Conservation (phyloP, 306 rosid species). For the Rosa multiflora region DNA sequence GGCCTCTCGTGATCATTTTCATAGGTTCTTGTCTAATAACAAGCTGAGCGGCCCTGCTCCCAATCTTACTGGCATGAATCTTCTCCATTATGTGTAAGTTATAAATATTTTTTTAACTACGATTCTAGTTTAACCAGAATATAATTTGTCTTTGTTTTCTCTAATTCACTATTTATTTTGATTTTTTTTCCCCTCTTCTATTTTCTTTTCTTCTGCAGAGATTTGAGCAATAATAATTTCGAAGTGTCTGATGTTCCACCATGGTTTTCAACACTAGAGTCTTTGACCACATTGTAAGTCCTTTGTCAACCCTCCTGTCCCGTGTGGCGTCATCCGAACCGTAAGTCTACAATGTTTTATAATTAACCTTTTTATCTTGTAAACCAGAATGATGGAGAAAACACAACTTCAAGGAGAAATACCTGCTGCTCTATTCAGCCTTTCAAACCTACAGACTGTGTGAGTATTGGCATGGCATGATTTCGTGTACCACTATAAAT, state of each 20-base stretch:
- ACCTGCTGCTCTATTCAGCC: slow-evolving; percentile 49
- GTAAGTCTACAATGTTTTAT: background rate
- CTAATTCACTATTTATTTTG: background rate
- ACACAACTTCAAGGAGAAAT: slow-evolving; percentile 43
- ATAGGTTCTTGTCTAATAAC: slow-evolving; percentile 64
- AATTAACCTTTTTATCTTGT: background rate
- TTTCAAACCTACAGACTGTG: slow-evolving; percentile 51
- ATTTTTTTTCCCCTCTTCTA: background rate
- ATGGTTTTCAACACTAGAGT: slow-evolving; percentile 41
- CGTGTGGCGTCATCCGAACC: background rate
- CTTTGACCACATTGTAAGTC: slow-evolving; percentile 62
- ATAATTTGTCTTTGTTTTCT: background rate
- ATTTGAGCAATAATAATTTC: slow-evolving; percentile 62
- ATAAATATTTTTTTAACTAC: background rate
- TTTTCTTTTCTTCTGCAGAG: slow-evolving; percentile 27
- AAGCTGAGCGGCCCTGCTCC: slow-evolving; percentile 54
- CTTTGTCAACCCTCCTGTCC: background rate
- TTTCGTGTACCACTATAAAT: background rate
- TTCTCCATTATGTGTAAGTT: slow-evolving; percentile 51
- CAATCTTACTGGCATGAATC: slow-evolving; percentile 44
- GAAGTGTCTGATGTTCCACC: slow-evolving; percentile 39
- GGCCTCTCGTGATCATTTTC: slow-evolving; percentile 15
- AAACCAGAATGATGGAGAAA: slow-evolving; percentile 50
- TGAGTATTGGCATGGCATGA: slow-evolving; percentile 33
- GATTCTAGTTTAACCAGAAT: background rate